Percentiles rank a stretch among this genome's conserved stretches.
Conservation (phyloP, 2,329 filamentous ascomycete species). For the Colletotrichum lini region DNA sequence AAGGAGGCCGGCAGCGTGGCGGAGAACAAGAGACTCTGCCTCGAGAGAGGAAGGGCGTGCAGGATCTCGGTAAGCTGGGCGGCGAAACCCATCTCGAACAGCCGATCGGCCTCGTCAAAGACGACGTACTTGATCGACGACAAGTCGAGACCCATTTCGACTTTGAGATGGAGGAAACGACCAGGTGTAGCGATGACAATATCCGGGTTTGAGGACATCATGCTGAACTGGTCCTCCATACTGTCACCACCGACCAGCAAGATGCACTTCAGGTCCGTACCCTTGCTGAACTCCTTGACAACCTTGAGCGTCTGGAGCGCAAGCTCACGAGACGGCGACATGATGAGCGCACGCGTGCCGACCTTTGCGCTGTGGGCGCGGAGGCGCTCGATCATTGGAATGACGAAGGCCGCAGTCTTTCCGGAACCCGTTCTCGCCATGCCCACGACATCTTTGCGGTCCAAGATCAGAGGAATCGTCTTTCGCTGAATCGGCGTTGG, state of each 20-base stretch:
- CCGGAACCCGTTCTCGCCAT: constrained; percentile 99
- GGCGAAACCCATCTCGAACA: constrained; percentile 99
- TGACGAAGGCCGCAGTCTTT: constrained; percentile 98
- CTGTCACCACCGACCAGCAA: constrained; percentile 95
- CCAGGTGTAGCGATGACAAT: constrained; percentile 98
- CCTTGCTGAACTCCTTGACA: constrained; percentile 91
- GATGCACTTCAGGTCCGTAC: constrained; percentile 92
- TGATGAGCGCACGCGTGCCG: constrained; percentile 86
- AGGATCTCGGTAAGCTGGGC: constrained; percentile 94
- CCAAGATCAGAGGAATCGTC: constrained; percentile 91
- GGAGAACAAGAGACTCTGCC: constrained; percentile 95
- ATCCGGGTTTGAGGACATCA: constrained; percentile 95
- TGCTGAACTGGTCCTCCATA: constrained; percentile 92
- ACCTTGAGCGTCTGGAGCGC: constrained; percentile 96
- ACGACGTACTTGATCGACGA: constrained; percentile 94
- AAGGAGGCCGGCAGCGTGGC: constrained; percentile 94
- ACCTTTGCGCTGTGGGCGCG: constrained; percentile 90
- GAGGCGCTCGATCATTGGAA: constrained; percentile 96
- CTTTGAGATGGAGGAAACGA: constrained; percentile 95
- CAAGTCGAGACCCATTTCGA: constrained; percentile 95
- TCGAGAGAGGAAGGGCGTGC: constrained; percentile 83
- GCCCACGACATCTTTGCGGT: constrained; percentile 95
- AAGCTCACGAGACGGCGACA: constrained; percentile 94
- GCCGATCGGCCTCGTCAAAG: constrained; percentile 95
- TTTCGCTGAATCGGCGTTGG: constrained; percentile 98